Conservation (phyloP, 2,329 filamentous ascomycete species). For the Fusarium anthophilum region DNA sequence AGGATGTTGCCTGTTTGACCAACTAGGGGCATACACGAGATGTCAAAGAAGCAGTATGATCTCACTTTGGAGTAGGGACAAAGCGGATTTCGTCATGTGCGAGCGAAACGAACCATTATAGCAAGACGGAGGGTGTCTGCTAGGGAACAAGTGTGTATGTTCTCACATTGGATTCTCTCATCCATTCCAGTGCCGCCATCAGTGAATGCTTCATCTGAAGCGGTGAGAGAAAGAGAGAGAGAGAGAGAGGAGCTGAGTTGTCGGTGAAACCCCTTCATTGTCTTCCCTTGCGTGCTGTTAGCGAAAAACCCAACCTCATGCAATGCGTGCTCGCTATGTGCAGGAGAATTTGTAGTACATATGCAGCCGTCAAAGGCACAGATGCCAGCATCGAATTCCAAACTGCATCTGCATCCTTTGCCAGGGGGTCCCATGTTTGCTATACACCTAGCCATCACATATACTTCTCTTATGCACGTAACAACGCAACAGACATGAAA, state of each 20-base stretch:
- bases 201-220: slow-evolving; percentile 8
- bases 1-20: slow-evolving; percentile 9
- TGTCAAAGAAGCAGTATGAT: slow-evolving; percentile 15
- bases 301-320: slow-evolving; percentile 17
- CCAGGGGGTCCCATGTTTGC: slow-evolving; percentile 8
- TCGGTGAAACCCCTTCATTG: slow-evolving; percentile 17
- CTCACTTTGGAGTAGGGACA: slow-evolving; percentile 15
- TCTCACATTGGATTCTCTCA: background rate
- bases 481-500: slow-evolving; percentile 10
- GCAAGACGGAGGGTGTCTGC: background rate
- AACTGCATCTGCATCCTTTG: slow-evolving; percentile 17
- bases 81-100: slow-evolving; percentile 21
- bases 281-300: background rate
- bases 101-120: background rate
- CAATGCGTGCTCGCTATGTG: slow-evolving; percentile 3
- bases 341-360: background rate
- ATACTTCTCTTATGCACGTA: slow-evolving; percentile 23
- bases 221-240: slow-evolving; percentile 20
- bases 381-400: slow-evolving; percentile 20
- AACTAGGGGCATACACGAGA: slow-evolving; percentile 20
- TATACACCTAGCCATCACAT: slow-evolving; percentile 10
- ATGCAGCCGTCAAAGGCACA: slow-evolving; percentile 25
- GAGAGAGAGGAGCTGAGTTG: background rate
- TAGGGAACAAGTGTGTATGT: background rate
- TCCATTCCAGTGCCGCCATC: background rate